Evolutionary conservation across 331 rosid species (phyloP).

Genomic region (Pyracantha coccinea): DNA sequence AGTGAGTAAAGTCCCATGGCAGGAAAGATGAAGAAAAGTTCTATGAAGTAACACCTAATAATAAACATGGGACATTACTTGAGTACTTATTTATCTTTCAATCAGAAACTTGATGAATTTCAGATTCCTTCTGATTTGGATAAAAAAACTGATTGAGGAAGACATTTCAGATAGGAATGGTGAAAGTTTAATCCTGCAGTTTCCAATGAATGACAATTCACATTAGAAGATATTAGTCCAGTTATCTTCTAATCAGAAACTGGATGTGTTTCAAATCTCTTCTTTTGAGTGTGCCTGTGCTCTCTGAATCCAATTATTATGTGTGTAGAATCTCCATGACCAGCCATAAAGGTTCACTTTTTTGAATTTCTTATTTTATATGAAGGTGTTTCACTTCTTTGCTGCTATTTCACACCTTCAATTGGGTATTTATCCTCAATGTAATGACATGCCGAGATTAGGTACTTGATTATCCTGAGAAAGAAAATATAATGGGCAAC

Average conservation of each 20-base stretch:
- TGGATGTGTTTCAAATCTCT: neutral
- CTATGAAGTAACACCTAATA: neutral
- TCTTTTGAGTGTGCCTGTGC: neutral
- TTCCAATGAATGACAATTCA: neutral
- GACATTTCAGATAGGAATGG: neutral
- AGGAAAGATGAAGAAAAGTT: neutral
- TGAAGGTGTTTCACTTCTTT: neutral
- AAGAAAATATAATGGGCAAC: constrained; percentile 36
- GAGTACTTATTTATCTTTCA: neutral
- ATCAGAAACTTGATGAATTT: neutral
- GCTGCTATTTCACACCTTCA: neutral
- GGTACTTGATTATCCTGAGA: constrained; percentile 29
- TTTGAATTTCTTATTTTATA: neutral
- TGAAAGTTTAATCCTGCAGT: neutral
- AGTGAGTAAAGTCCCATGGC: neutral
- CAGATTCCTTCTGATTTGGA: neutral
- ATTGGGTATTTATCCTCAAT: neutral
- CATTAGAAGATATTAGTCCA: too few species aligned
- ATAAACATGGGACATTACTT: neutral
- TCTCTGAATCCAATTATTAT: neutral
- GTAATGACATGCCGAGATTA: constrained; percentile 5
- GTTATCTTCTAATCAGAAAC: too few species aligned
- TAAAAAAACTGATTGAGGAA: neutral
- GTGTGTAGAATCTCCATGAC: neutral
- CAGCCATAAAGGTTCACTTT: too few species aligned